Evolutionary conservation across 2,329 filamentous ascomycete genomes (phyloP), one percentile per base, ranked within the genome.

Genomic region (Epichloe aotearoae): DNA sequence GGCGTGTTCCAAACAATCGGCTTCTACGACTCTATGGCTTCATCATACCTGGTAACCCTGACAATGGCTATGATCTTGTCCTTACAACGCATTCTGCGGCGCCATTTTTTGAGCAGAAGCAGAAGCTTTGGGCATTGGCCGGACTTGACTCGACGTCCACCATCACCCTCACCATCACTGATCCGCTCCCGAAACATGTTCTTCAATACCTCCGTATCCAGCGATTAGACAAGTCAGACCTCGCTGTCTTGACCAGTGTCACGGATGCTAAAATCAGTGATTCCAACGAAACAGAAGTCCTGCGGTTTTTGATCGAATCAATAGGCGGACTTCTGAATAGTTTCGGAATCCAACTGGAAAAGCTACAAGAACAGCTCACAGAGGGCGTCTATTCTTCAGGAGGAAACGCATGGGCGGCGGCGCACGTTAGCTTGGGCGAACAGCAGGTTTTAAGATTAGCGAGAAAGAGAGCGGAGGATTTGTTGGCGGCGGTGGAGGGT

Each of bases 21-120:
- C 62, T 67, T 53, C 58, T 66, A 55, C 62, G 63, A 58, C 63
- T 67, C 51, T 67, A 66, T 55, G 63, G 63, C 56, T 67, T 67
- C 55, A 59, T 67, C 46, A 48, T 66, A 49, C 62, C 61, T n/a
- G 58, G 51, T 46, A 66, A 66, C 54, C 63, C 63, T 46, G 59
- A 65, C 55, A 61, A 67, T 56, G 64, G 56, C 57, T 66, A 67
- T 57, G 62, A 66, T 46, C 60, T 66, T 38, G 61, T 66, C 53
- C 63, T 67, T 48, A 47, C 60, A 54, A 67, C 64, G 45, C 60
- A 62, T 52, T 59, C 63, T 44, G 53, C 54, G 55, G 63, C 63
- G 39, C 63, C 63, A 47, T 52, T 64, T 40, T 67, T 61, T 53
- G 59, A 64, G 54, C 57, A 60, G 53, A 66, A 66, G 58, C 56